Conservation (phyloP, 805 yeast species). For the Wilhelminamyces savonicus region DNA sequence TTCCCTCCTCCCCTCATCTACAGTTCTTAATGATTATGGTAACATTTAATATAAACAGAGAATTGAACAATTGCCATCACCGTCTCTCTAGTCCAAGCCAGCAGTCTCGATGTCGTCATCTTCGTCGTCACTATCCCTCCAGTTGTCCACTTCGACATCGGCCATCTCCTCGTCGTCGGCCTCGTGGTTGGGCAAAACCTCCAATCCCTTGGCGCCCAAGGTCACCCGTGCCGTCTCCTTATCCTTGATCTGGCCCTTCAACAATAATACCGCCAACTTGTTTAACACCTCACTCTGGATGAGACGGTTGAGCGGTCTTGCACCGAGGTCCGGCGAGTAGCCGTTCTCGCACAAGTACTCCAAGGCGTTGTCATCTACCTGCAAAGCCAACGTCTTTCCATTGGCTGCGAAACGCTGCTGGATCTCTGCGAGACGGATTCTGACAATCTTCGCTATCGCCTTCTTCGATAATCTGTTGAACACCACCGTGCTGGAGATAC, state of each 20-base stretch:
- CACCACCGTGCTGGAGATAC: conserved; percentile 88
- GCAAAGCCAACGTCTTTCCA: conserved; percentile 70
- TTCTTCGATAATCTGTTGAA: conserved; percentile 89
- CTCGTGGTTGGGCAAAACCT: conserved; percentile 84
- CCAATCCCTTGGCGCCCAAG: conserved; percentile 55
- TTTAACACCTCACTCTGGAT: conserved; percentile 87
- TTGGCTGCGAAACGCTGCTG: conserved; percentile 79
- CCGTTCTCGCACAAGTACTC: conserved; percentile 82
- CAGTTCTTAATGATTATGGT: no score
- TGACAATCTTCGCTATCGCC: conserved; percentile 89
- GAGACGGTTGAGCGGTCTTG: conserved; percentile 90
- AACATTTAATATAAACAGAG: no score
- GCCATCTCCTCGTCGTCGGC: conserved; percentile 42
- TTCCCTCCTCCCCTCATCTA: no score
- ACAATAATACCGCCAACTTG: conserved; percentile 78
- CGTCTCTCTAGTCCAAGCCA: no score
- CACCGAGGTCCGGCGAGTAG: conserved; percentile 91
- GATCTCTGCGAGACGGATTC: conserved; percentile 76
- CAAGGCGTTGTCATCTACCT: conserved; percentile 69
- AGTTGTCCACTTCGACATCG: conserved; percentile 53
- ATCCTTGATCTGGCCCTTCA: conserved; percentile 81
- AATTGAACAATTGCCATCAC: no score
- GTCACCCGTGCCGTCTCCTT: conserved; percentile 77
- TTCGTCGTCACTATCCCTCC: conserved; percentile 56
- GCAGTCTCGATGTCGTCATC: conserved; percentile 39